Base-by-base conservation (phyloP, 768 basidiomycete species). In the Kwoniella dejecticola region DNA sequence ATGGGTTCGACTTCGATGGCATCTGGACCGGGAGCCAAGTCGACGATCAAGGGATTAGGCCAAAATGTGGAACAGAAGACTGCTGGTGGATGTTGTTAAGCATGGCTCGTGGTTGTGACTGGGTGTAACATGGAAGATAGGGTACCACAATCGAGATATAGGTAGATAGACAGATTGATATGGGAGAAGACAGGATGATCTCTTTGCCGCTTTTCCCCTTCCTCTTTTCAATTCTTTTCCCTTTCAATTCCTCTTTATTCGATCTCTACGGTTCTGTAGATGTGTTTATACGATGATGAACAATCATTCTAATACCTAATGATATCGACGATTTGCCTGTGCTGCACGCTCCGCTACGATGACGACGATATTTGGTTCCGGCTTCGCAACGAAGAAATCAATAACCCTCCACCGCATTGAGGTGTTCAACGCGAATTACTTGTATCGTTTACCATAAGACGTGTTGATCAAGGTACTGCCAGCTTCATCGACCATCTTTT, bases 41-140 rank as follows among this genome's bases (percentile, higher is more conserved):
- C 77, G 13, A 72, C 77, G 2, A 72, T 76, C 75, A 76, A 76
- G 65, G 71, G 67, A 21, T 64, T 75, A 31, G 75, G 74, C 3
- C 72, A 77, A 68, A 76, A 71, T 45, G 72, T 76, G 23, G 75
- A 78, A 65, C 74, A 78, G 69, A 76, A 78, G 71, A 60, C 70
- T 17, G 69, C 72, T 42, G 77, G 77, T 38, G 77, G 77, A 54
- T 78, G 77, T 63, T 78, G 77, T 63, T 78, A 68, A 50, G 48
- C 26, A 15, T 36, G 47, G 24, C 19, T 30, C 7, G 6, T 8
- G 48, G 33, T 15, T 36, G 33, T 7, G 15, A 15, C 7, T 7
- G 7, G 33, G 7, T 36, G 7, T 36, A 7, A 36, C 33, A 21
- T 15, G 26, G 8, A 24, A 19, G 33, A 54, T 42, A 38, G 21